A percentile compares a stretch with the other conserved stretches of the same genome.
These are phyloP conservation scores for Myriosclerotinia duriaeana DNA, from an alignment of 2,329 filamentous ascomycete genomes.

Conservation along the genomic window DNA sequence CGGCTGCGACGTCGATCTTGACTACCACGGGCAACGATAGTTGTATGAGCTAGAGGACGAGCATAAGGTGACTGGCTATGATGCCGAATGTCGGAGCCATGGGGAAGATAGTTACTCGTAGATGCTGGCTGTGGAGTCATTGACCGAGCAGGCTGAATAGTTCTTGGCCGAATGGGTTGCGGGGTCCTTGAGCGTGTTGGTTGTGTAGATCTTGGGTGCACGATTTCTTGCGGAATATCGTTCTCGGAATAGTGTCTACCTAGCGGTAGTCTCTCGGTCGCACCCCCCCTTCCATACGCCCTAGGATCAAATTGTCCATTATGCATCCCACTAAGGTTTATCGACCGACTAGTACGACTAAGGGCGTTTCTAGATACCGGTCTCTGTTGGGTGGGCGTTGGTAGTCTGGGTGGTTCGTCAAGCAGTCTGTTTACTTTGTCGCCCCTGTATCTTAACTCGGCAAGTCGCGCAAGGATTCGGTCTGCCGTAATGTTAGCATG, in stretches of 20 bases:
- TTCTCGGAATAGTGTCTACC: slow-evolving; percentile 1
- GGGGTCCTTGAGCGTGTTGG: slow-evolving; percentile 5
- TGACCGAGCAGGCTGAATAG: neutral
- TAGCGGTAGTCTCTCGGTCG: slow-evolving; percentile 3
- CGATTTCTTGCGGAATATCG: neutral
- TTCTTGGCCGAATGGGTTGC: neutral
- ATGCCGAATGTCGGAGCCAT: slow-evolving; percentile 5
- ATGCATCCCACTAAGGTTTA: slow-evolving; percentile 5
- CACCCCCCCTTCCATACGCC: slow-evolving; percentile 8
- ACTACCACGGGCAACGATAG: slow-evolving; percentile 3
- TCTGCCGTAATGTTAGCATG: slow-evolving; percentile 1
- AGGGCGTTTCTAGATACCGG: slow-evolving; percentile 3
- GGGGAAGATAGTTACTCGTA: neutral
- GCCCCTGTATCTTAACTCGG: neutral
- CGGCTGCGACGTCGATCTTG: slow-evolving; percentile 1
- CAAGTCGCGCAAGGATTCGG: neutral
- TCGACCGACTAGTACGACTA: slow-evolving; percentile 2
- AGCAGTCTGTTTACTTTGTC: neutral
- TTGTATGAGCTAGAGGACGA: slow-evolving; percentile 1
- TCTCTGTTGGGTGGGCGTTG: slow-evolving; percentile 3
- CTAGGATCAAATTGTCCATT: slow-evolving; percentile 15
- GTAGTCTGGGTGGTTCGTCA: neutral
- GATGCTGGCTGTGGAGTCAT: slow-evolving; percentile 9
- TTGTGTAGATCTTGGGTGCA: neutral
- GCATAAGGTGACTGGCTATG: slow-evolving; percentile 13